These are phyloP conservation scores for Diaporthe nobilis DNA, from an alignment of 2,329 filamentous ascomycete genomes.

Conservation along the genomic window DNA sequence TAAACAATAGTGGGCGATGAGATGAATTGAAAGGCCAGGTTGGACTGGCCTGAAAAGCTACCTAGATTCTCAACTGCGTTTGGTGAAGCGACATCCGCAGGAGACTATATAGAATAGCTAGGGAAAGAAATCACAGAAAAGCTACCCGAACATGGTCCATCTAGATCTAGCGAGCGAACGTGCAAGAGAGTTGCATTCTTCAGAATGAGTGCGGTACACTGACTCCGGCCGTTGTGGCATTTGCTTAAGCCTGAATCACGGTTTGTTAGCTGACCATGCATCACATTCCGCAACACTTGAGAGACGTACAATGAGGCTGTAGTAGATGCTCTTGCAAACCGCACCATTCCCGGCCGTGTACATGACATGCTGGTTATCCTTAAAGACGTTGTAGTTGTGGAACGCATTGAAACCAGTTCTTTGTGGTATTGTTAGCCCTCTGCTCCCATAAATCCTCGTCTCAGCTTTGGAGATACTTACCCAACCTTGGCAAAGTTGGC, in stretches of 20 bases:
- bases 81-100: not conserved
- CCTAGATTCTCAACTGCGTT: not conserved
- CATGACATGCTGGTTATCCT: not conserved
- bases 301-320: not conserved
- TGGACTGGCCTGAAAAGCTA: not conserved
- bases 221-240: not conserved
- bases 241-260: constrained; percentile 4
- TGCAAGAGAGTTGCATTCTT: not conserved
- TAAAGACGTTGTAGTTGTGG: constrained; percentile 17
- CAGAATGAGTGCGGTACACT: not conserved
- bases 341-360: constrained; percentile 47
- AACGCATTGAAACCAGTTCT: not conserved
- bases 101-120: not conserved
- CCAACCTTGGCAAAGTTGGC: not conserved
- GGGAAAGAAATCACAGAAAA: not conserved
- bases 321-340: constrained; percentile 17
- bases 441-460: too few relatives aligned
- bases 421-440: not conserved
- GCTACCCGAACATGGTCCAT: not conserved
- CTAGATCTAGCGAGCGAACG: not conserved
- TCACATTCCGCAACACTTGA: too few relatives aligned
- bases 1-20: not conserved
- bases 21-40: not conserved
- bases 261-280: not conserved
- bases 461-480: not conserved